Base-by-base conservation (phyloP, 345 rosid genomes). In the Boechera retrofracta region DNA sequence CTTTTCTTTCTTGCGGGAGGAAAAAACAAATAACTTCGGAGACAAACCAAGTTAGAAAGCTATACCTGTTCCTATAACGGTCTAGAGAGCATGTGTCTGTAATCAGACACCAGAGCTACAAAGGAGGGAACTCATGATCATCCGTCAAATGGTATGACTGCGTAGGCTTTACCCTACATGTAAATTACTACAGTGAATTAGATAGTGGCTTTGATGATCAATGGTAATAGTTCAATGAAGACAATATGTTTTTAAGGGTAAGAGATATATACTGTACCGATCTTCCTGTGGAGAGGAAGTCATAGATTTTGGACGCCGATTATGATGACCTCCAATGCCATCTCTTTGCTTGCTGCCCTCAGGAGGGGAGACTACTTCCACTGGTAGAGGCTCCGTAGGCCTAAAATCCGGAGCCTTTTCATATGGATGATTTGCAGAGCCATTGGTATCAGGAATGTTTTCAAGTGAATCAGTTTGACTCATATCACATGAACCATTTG, bases 111-210 rank as follows among this genome's bases (percentile, higher is more conserved):
- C 92, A 79, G 79, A 65, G 66, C 44, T 90, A 83, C 79, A 91
- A 76, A 47, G 94, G 98, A 53, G 98, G 97, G 63, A 93, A 89
- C 79, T 93, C 98, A 6, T 82, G 87, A 58, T 91, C 93, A 52
- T 91, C 89, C 82, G 87, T 87, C 85, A 93, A 83, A 65, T 52
- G 89, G 80, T 86, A 91, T 39, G 93, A 85, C 77, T 86, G 86
- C 44, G 71, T 47, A 60, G 78, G 68, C 55, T 35, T 73, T 73
- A 80, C 84, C 84, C 97, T 91, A 84, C 86, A 77, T 1, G 61
- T 71, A 15, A 67, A 70, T 64, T 70, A 6, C 66, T 64, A 45
- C 31, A 72, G 26, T 62, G 56, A 64, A 38, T 77, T 16, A 74
- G 77, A 41, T 31, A 7, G 5, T 69, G 24, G 36, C 62, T 69